phyloP scores from a whole-genome alignment of 2,329 filamentous ascomycete genomes.

The Ceratocystiopsis minuta region DNA sequence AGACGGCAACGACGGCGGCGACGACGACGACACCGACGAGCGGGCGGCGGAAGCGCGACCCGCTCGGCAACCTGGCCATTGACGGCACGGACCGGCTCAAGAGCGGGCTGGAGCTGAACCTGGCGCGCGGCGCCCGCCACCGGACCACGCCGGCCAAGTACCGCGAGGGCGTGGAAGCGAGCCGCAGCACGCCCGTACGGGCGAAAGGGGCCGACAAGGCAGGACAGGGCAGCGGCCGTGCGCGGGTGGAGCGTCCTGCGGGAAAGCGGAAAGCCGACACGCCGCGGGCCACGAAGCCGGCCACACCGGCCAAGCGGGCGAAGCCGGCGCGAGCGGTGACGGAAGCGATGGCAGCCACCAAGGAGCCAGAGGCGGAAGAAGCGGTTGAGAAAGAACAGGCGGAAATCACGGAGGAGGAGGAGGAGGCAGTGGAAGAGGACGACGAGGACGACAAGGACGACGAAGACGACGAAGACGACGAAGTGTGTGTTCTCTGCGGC shows the following conservation, averaged over 20 bases:
- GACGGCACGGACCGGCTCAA: conserved; percentile 21
- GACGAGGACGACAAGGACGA: conserved; percentile 15
- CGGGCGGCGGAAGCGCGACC: conserved; percentile 6
- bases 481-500: conserved; percentile 38
- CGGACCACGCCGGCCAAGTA: conserved; percentile 6
- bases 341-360: too few relatives aligned
- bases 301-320: too few relatives aligned
- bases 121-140: conserved; percentile 23
- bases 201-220: too few relatives aligned
- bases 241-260: too few relatives aligned
- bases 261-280: too few relatives aligned
- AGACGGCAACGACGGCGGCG: conserved; percentile 1
- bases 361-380: background rate
- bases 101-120: conserved; percentile 32
- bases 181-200: too few relatives aligned
- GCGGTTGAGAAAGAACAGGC: background rate
- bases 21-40: background rate
- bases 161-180: background rate
- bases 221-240: too few relatives aligned
- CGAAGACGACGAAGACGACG: conserved; percentile 27
- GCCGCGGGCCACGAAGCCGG: too few relatives aligned
- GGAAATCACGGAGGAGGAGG: background rate
- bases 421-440: background rate
- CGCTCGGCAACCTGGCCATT: conserved; percentile 5
- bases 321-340: too few relatives aligned